Conservation (phyloP, 371 early-diverging fungal species). For the Pancytospora philotis region DNA sequence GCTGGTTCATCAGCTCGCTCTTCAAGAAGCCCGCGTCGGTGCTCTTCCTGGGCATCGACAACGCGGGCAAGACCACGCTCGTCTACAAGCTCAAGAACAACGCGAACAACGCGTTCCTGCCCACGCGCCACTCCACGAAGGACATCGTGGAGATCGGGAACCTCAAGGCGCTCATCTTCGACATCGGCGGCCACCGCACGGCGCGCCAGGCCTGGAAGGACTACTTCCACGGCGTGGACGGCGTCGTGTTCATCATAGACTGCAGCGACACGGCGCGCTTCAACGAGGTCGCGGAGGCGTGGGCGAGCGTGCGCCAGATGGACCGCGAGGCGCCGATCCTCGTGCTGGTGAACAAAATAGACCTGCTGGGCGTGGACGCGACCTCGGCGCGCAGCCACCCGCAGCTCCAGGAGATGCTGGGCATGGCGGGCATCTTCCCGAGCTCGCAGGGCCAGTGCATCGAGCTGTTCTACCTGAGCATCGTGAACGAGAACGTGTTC, state of each 20-base stretch:
- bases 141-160: conserved; percentile 58
- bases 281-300: conserved; percentile 53
- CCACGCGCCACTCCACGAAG: conserved; percentile 71
- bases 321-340: conserved; percentile 56
- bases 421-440: conserved; percentile 44
- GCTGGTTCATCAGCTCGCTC: conserved; percentile 38
- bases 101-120: conserved; percentile 80
- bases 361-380: conserved; percentile 41
- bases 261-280: conserved; percentile 54
- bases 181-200: conserved; percentile 59
- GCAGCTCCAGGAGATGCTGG: conserved; percentile 35
- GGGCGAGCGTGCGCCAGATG: conserved; percentile 39
- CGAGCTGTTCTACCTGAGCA: conserved; percentile 49
- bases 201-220: conserved; percentile 58
- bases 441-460: conserved; percentile 47
- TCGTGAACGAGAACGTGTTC: conserved; percentile 49
- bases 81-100: conserved; percentile 96
- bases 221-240: conserved; percentile 58
- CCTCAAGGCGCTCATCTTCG: conserved; percentile 52
- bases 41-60: conserved; percentile 95
- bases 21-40: conserved; percentile 81
- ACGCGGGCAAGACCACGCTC: conserved; percentile 97
- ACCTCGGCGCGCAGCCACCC: conserved; percentile 34
- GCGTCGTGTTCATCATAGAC: conserved; percentile 60
- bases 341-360: conserved; percentile 61